These are phyloP conservation scores for Diaporthe destruens DNA, from an alignment of 2,329 filamentous ascomycete species.

Conservation along the genomic window DNA sequence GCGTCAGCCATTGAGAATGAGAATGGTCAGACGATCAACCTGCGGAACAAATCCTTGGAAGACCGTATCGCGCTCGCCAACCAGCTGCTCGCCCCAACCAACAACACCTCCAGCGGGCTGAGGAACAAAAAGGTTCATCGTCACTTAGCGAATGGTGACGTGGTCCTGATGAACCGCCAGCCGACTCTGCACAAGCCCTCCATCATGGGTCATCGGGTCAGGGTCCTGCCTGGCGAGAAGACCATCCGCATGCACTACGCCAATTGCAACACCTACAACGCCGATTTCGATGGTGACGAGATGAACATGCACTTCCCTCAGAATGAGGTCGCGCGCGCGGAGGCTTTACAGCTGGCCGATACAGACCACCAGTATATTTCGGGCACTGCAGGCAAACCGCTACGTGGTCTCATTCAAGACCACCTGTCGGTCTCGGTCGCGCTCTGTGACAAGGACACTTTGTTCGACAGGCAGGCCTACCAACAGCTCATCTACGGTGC, in stretches of 20 bases:
- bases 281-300: slow-evolving; percentile 98
- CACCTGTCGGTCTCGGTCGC: slow-evolving; percentile 95
- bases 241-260: slow-evolving; percentile 99
- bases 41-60: slow-evolving; percentile 88
- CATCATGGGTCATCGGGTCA: slow-evolving; percentile 97
- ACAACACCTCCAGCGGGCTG: slow-evolving; percentile 77
- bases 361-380: slow-evolving; percentile 98
- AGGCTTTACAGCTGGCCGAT: slow-evolving; percentile 93
- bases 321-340: slow-evolving; percentile 92
- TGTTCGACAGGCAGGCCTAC: slow-evolving; percentile 89
- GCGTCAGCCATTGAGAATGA: slow-evolving; percentile 96
- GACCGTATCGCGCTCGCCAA: slow-evolving; percentile 92
- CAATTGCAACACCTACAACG: slow-evolving; percentile 99
- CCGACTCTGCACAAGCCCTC: slow-evolving; percentile 98
- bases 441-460: slow-evolving; percentile 90
- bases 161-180: slow-evolving; percentile 98
- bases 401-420: slow-evolving; percentile 97
- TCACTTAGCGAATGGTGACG: slow-evolving; percentile 95
- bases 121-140: slow-evolving; percentile 97
- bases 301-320: slow-evolving; percentile 99
- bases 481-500: slow-evolving; percentile 94
- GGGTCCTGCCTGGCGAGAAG: slow-evolving; percentile 93
- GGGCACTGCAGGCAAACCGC: slow-evolving; percentile 90
- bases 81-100: slow-evolving; percentile 88
- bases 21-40: slow-evolving; percentile 88